phyloP scores from a whole-genome alignment of 495 filamentous ascomycete species.

The Talaromyces proteolyticus region DNA sequence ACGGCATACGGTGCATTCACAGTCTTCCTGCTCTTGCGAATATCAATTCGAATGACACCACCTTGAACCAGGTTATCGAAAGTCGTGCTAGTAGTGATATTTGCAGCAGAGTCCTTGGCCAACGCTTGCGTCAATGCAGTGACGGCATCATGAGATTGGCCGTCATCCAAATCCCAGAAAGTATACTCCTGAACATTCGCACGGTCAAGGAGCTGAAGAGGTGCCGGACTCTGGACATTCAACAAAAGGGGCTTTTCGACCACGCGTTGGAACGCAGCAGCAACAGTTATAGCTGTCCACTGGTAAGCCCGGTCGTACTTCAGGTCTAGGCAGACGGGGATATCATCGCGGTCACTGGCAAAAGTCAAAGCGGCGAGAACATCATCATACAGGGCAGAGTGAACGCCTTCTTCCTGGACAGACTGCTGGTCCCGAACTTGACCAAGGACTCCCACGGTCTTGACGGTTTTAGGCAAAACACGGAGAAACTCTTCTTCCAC shows the following conservation, averaged over 20 bases:
- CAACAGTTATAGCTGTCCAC: conserved; percentile 76
- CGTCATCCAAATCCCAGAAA: conserved; percentile 90
- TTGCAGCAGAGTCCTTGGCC: conserved; percentile 66
- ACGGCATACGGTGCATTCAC: conserved; percentile 80
- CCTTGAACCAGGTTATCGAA: conserved; percentile 88
- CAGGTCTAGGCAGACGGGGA: conserved; percentile 65
- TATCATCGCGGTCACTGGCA: conserved; percentile 53
- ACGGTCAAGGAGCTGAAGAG: conserved; percentile 42
- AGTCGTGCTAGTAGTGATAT: conserved; percentile 66
- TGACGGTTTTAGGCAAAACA: conserved; percentile 66
- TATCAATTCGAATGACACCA: conserved; percentile 76
- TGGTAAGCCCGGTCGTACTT: conserved; percentile 80
- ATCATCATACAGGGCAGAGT: conserved; percentile 83
- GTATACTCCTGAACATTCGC: conserved; percentile 67
- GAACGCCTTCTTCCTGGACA: conserved; percentile 60
- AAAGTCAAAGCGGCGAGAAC: conserved; percentile 81
- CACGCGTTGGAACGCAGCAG: conserved; percentile 59
- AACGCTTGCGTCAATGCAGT: conserved; percentile 64
- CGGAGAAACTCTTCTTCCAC: conserved; percentile 88
- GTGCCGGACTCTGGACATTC: conserved; percentile 22
- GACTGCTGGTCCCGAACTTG: conserved; percentile 52
- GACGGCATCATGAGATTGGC: conserved; percentile 57
- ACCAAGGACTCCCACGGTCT: conserved; percentile 62
- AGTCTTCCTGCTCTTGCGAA: conserved; percentile 73
- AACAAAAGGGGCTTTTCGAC: conserved; percentile 50